Conservation (phyloP, 2,329 filamentous ascomycete genomes). For the Penicillium frequentans region DNA sequence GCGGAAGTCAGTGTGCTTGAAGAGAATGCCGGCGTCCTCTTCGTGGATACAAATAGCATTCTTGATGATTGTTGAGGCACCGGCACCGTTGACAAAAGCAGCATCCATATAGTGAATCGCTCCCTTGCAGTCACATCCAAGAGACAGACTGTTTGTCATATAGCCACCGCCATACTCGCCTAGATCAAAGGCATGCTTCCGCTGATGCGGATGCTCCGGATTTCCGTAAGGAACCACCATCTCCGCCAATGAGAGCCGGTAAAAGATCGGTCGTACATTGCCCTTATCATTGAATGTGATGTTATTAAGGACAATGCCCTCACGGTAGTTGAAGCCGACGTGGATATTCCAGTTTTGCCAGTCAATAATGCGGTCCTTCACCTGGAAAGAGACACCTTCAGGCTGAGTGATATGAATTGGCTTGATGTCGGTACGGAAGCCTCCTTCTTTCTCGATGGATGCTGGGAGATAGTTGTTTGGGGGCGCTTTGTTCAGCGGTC, state of each 20-base stretch:
- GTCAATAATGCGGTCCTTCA: conserved; percentile 70
- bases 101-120: conserved; percentile 90
- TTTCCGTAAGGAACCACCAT: conserved; percentile 82
- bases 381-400: conserved; percentile 81
- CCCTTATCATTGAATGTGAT: conserved; percentile 87
- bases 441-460: conserved; percentile 70
- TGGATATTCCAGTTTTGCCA: conserved; percentile 97
- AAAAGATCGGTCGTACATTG: conserved; percentile 75
- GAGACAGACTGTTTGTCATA: conserved; percentile 49
- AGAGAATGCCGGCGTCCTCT: conserved; percentile 86
- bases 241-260: conserved; percentile 82
- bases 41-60: conserved; percentile 96
- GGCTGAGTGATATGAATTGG: conserved; percentile 85
- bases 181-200: conserved; percentile 50
- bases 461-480: conserved; percentile 79
- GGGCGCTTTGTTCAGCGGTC: conserved; percentile 69
- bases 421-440: conserved; percentile 77
- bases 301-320: conserved; percentile 87
- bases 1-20: conserved; percentile 93
- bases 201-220: conserved; percentile 50
- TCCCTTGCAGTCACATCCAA: conserved; percentile 46
- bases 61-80: conserved; percentile 77
- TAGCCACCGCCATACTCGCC: conserved; percentile 51
- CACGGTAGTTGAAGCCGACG: conserved; percentile 91
- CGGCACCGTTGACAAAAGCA: conserved; percentile 75